These are phyloP conservation scores for Aspergillus arachidicola DNA, from an alignment of 2,329 filamentous ascomycete genomes.

Conservation along the genomic window DNA sequence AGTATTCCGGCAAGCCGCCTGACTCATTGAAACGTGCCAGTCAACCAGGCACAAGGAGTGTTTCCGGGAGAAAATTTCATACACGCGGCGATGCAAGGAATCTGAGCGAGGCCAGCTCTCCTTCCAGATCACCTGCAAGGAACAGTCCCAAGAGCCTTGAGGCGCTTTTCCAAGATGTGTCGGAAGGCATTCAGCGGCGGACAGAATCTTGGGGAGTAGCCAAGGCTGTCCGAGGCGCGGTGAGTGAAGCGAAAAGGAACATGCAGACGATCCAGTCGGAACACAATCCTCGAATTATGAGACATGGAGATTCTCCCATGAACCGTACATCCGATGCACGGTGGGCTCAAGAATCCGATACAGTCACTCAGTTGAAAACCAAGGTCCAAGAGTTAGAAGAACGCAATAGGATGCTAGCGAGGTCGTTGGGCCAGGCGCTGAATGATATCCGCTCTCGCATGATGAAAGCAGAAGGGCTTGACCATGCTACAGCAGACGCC, in stretches of 20 bases:
- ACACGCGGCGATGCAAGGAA: slow-evolving; percentile 33
- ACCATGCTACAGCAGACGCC: slow-evolving; percentile 29
- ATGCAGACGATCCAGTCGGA: slow-evolving; percentile 50
- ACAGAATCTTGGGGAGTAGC: slow-evolving; percentile 54
- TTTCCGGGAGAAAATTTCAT: slow-evolving; percentile 23
- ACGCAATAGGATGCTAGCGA: slow-evolving; percentile 45
- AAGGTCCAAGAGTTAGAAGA: slow-evolving; percentile 40
- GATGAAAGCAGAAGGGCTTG: slow-evolving; percentile 26
- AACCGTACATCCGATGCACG: slow-evolving; percentile 18
- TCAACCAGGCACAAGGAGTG: slow-evolving; percentile 22
- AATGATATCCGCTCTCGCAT: slow-evolving; percentile 43
- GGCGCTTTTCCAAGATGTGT: slow-evolving; percentile 51
- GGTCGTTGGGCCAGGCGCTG: slow-evolving; percentile 44
- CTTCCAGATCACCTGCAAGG: slow-evolving; percentile 40
- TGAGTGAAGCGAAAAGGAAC: slow-evolving; percentile 49
- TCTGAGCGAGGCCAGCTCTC: slow-evolving; percentile 34
- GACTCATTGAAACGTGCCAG: slow-evolving; percentile 31
- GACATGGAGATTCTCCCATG: slow-evolving; percentile 17
- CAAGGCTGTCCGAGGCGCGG: slow-evolving; percentile 51
- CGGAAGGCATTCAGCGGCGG: slow-evolving; percentile 50
- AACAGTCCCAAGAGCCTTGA: slow-evolving; percentile 48
- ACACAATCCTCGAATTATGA: slow-evolving; percentile 30
- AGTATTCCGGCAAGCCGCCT: slow-evolving; percentile 50
- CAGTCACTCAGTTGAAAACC: slow-evolving; percentile 30
- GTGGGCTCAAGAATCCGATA: slow-evolving; percentile 16